Conservation (phyloP, 345 rosid species). For the Brassica incana region DNA sequence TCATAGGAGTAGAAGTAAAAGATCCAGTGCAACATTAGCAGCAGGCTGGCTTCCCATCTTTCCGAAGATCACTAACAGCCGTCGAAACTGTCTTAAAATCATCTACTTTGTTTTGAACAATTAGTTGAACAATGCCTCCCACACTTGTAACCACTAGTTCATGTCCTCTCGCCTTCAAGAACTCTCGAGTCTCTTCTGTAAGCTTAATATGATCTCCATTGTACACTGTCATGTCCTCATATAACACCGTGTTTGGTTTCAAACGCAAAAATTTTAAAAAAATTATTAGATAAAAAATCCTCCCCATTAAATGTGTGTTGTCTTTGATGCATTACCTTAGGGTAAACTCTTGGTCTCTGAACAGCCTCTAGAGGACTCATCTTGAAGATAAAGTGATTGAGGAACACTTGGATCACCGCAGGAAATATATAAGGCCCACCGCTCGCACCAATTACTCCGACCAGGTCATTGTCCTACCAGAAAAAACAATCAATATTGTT, state of each 20-base stretch:
- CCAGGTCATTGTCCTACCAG: conserved; percentile 65
- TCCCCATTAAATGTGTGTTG: neutral
- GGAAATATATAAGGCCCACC: conserved; percentile 80
- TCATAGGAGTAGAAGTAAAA: neutral
- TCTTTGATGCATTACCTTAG: conserved; percentile 46
- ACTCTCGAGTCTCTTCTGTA: conserved; percentile 52
- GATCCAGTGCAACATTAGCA: neutral
- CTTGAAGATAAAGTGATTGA: conserved; percentile 64
- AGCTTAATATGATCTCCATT: conserved; percentile 83
- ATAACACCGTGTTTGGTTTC: conserved; percentile 64
- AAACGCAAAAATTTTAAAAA: conserved; percentile 44
- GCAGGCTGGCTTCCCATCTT: conserved; percentile 81
- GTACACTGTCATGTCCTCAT: conserved; percentile 65
- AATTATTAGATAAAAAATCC: neutral
- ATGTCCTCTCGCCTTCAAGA: conserved; percentile 59
- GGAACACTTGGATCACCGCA: conserved; percentile 76
- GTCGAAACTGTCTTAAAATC: conserved; percentile 50
- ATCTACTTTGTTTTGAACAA: conserved; percentile 45
- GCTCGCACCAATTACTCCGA: conserved; percentile 76
- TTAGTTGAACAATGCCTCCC: conserved; percentile 73
- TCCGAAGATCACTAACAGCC: conserved; percentile 78
- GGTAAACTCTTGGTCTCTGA: conserved; percentile 74
- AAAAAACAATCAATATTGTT: neutral
- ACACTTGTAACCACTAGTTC: conserved; percentile 43
- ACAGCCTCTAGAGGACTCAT: conserved; percentile 81